A percentile compares a stretch with the other conserved stretches of the same genome.
These are phyloP conservation scores for Alternaria triticina DNA, from an alignment of 2,329 filamentous ascomycete genomes.

Conservation along the genomic window DNA sequence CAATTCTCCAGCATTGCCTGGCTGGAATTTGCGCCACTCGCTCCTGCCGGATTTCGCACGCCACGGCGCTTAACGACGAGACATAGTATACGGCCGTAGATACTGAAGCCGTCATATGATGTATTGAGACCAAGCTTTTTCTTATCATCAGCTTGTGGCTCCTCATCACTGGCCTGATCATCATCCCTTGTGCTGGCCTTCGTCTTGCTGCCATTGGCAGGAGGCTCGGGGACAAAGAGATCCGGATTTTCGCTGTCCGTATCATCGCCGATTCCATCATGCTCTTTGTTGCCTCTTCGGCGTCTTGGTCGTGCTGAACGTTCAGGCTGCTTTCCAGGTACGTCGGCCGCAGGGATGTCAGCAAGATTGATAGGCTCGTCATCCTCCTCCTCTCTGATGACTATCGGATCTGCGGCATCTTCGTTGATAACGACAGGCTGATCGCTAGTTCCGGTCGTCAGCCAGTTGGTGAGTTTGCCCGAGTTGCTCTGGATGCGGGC, in stretches of 20 bases:
- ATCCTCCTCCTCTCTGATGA: constrained; percentile 65
- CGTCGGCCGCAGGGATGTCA: constrained; percentile 61
- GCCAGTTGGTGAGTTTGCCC: constrained; percentile 56
- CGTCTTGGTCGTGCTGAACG: constrained; percentile 24
- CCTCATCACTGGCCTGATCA: constrained; percentile 30
- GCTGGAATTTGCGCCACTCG: constrained; percentile 32
- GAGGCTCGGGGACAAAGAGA: constrained; percentile 26
- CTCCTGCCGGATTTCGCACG: constrained; percentile 23
- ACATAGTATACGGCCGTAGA: constrained; percentile 91
- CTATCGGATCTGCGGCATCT: constrained; percentile 53
- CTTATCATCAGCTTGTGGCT: constrained; percentile 78
- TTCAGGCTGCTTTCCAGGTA: constrained; percentile 13
- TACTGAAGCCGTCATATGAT: constrained; percentile 92
- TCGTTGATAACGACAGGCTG: constrained; percentile 52
- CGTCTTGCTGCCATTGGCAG: constrained; percentile 28
- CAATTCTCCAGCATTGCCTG: constrained; percentile 52
- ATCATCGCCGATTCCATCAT: constrained; percentile 23
- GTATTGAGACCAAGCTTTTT: constrained; percentile 90
- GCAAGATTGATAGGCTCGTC: constrained; percentile 58
- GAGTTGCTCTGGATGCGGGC: constrained; percentile 55
- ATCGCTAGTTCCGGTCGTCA: constrained; percentile 50
- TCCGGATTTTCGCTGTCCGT: constrained; percentile 46
- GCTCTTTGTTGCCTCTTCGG: constrained; percentile 6
- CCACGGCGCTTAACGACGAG: constrained; percentile 81
- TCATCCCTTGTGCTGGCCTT: constrained; percentile 11